Percentiles rank a stretch among this genome's conserved stretches.
Evolutionary conservation across 768 basidiomycete genomes (phyloP).

Genomic region (Lactarius sp.): DNA sequence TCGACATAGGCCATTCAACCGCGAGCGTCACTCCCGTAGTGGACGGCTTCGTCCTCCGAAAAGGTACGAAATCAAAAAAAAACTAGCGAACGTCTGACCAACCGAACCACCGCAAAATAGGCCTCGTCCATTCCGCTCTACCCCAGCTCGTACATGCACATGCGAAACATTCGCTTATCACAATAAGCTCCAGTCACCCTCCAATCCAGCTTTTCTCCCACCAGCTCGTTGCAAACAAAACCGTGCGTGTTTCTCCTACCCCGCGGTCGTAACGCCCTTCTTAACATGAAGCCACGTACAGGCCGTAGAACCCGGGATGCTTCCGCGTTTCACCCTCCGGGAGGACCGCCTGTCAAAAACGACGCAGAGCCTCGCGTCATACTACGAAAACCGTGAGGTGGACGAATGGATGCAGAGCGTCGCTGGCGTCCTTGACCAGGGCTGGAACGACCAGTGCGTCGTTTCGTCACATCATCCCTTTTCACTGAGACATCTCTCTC

Average conservation of each 20-base stretch:
- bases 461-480: background rate
- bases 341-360: conserved; percentile 69
- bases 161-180: conserved; percentile 60
- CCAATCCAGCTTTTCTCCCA: conserved; percentile 74
- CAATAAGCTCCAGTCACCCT: conserved; percentile 44
- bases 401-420: conserved; percentile 94
- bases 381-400: conserved; percentile 77
- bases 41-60: conserved; percentile 95
- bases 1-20: conserved; percentile 87
- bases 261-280: background rate
- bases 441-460: conserved; percentile 84
- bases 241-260: conserved; percentile 35
- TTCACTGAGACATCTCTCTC: background rate
- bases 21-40: conserved; percentile 93
- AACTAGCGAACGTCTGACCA: background rate
- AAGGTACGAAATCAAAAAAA: conserved; percentile 51
- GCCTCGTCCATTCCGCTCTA: conserved; percentile 68
- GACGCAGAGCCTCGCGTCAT: conserved; percentile 74
- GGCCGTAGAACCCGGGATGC: conserved; percentile 66
- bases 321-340: conserved; percentile 64
- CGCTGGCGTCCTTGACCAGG: conserved; percentile 78
- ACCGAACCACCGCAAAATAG: conserved; percentile 38
- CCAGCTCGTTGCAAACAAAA: conserved; percentile 84
- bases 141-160: conserved; percentile 79
- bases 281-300: conserved; percentile 29